Evolutionary conservation across 2,329 filamentous ascomycete species (phyloP), one percentile per base, ranked within the genome.

Genomic region (Colletotrichum zoysiae): DNA sequence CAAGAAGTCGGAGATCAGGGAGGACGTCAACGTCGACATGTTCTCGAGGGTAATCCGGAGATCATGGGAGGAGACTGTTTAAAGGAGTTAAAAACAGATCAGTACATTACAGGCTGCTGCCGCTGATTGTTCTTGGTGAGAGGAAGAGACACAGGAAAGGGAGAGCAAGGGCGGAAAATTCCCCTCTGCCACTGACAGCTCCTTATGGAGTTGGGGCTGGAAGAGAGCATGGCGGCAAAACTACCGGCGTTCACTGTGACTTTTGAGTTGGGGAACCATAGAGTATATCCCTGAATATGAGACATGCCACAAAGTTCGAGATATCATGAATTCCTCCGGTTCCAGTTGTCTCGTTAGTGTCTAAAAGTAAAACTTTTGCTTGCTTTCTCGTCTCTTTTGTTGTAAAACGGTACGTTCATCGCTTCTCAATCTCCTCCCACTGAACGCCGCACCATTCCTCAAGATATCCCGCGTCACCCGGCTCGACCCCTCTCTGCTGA

Each of bases 381-480:
- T 60, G 48, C 67, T 62, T 68, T 44, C 55, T n/a, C 57, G 74
- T 75, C 78, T 74, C 79, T 78, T 73, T 57, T 73, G 26, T 26
- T 51, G 74, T 78, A 65, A 40, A 16, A 33, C 16, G 56, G 42
- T 38, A 59, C 40, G 23, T 80, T 63, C 82, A 79, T 35, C 75
- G 74, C 78, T 83, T 85, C 42, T 79, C 79, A 73, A 90, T 78
- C 81, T 98, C 95, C 82, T 99, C 96, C 96, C 95, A 99, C 82
- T 99, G 96, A 74, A 98, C 96, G 8, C 95, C 96, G n/a, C 89
- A 91, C 95, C 96, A 99, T 82, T 99, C 96, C 84, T 98, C 96
- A 23, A 95, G 78, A 82, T 97, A 98, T 1, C 91, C 93, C 0
- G 91, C 88, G 77, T 90, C 87, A 0, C 90, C 92, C 46, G 87